phyloP scores from a whole-genome alignment of 495 filamentous ascomycete species.

The Beverwykella pulmonaria region DNA sequence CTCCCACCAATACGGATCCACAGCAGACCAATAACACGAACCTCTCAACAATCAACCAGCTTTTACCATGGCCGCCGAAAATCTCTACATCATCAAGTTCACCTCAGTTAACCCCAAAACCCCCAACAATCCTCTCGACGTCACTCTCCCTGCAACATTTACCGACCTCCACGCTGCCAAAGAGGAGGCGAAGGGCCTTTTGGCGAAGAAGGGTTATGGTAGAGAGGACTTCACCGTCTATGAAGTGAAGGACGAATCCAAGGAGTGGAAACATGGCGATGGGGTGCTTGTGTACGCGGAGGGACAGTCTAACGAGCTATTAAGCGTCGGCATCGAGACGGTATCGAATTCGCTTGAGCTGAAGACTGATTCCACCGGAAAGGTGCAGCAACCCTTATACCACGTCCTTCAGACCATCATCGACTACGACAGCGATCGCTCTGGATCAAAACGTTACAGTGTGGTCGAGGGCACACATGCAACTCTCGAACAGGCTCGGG shows the following conservation, averaged over 20 bases:
- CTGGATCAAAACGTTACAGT: constrained; percentile 16
- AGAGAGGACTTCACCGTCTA: constrained; percentile 11
- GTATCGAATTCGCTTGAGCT: constrained; percentile 13
- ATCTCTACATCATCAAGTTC: constrained; percentile 18
- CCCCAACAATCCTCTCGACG: constrained; percentile 1
- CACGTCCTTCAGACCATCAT: constrained; percentile 31
- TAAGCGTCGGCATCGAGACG: constrained; percentile 27
- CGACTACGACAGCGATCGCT: constrained; percentile 25
- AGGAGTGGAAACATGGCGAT: constrained; percentile 25
- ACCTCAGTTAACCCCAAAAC: constrained; percentile 14
- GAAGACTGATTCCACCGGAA: constrained; percentile 10
- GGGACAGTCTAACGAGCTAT: constrained; percentile 14
- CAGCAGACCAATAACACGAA: too few relatives aligned
- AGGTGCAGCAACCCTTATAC: constrained; percentile 22
- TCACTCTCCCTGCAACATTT: constrained; percentile 17
- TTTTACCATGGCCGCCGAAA: constrained; percentile 1
- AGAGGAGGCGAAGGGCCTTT: constrained; percentile 1
- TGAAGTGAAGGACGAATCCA: constrained; percentile 6
- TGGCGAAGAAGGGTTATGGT: constrained; percentile 21
- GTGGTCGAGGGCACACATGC: constrained; percentile 12
- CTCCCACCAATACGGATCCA: too few relatives aligned
- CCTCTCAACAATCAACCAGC: not conserved
- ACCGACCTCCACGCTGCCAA: constrained; percentile 19
- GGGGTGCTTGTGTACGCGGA: constrained; percentile 14
- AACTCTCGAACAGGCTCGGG: constrained; percentile 3